Conservation (phyloP, 352 stramenopile genomes). For the Globisporangium apiculatum region DNA sequence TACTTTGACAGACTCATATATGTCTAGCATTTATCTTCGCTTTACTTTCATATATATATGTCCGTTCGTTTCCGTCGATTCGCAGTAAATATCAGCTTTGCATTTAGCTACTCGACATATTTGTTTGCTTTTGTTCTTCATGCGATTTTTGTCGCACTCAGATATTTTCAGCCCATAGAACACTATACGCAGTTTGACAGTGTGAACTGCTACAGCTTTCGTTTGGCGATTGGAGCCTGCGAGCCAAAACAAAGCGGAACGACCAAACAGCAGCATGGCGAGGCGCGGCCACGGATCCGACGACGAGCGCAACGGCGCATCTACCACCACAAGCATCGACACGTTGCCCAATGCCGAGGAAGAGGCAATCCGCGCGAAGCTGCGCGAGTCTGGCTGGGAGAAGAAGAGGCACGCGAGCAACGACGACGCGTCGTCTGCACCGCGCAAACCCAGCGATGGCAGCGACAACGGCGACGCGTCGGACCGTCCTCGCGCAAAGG, state of each 20-base stretch:
- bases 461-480: constrained; percentile 3
- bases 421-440: constrained; percentile 7
- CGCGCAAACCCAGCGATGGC: constrained; percentile 14
- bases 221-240: neutral
- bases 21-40: no score
- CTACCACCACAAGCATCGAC: constrained; percentile 1
- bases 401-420: constrained; percentile 28
- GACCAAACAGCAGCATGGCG: constrained; percentile 6
- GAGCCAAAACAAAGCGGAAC: neutral
- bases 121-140: no score
- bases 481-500: neutral
- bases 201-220: no score
- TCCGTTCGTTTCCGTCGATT: no score
- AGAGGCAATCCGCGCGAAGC: constrained; percentile 62
- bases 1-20: no score
- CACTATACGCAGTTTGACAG: no score
- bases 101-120: no score
- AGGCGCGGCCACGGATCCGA: neutral
- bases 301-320: constrained; percentile 9
- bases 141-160: no score
- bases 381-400: constrained; percentile 63
- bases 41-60: no score
- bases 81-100: no score
- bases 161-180: no score
- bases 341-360: constrained; percentile 35